Evolutionary conservation across 371 early-diverging fungal genomes (phyloP).

Genomic region (Entomophthora muscae): DNA sequence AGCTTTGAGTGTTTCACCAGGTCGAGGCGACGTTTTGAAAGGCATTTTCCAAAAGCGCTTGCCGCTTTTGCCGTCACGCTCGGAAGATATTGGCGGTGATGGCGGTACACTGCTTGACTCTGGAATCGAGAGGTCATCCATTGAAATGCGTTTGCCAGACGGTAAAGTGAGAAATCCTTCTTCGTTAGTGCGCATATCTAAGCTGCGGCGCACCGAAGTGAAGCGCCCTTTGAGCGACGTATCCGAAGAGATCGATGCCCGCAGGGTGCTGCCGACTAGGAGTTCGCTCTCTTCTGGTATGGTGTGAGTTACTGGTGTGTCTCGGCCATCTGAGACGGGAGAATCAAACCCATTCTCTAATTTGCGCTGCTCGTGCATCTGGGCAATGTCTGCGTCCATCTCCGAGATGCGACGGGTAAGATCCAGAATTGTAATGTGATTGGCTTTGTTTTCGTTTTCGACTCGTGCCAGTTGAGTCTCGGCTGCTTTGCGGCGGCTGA

Average conservation of each 20-base stretch:
- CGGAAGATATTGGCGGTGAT: neutral
- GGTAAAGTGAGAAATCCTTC: neutral
- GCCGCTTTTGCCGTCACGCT: neutral
- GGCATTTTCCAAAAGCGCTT: conserved; percentile 5
- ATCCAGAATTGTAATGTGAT: neutral
- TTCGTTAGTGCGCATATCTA: neutral
- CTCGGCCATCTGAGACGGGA: neutral
- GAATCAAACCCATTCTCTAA: neutral
- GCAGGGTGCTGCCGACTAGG: neutral
- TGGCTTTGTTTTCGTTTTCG: neutral
- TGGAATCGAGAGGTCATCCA: conserved; percentile 6
- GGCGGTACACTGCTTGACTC: neutral
- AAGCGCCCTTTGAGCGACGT: neutral
- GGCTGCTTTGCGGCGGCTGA: conserved; percentile 8
- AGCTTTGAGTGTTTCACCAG: conserved; percentile 34
- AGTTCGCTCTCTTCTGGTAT: neutral
- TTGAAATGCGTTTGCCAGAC: conserved; percentile 3
- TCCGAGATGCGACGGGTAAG: neutral
- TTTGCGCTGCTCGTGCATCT: neutral
- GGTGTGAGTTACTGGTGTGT: neutral
- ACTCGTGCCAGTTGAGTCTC: conserved; percentile 2
- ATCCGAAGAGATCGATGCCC: neutral
- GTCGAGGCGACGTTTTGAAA: conserved; percentile 12
- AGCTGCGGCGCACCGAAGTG: neutral
- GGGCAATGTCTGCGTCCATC: neutral